Evolutionary conservation across 805 yeast species (phyloP).

Genomic region (Zygotorulaspora florentina): DNA sequence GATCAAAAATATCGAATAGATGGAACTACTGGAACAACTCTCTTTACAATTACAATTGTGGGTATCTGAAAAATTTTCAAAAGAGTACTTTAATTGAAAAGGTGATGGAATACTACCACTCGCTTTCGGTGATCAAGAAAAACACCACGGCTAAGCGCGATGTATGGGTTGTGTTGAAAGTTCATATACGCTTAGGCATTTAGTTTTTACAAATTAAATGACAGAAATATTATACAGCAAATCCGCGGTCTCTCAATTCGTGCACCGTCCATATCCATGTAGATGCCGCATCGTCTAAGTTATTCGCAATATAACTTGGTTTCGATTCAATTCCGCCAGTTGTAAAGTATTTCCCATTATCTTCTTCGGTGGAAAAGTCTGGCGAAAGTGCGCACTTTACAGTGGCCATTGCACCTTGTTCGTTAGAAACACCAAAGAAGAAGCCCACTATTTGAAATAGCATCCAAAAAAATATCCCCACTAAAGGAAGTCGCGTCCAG

Average conservation of each 20-base stretch:
- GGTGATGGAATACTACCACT: not conserved
- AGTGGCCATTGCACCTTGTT: slow-evolving; percentile 66
- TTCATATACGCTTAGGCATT: not conserved
- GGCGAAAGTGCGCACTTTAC: slow-evolving; percentile 59
- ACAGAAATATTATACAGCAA: slow-evolving; percentile 17
- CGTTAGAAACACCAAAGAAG: slow-evolving; percentile 65
- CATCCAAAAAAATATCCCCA: slow-evolving; percentile 73
- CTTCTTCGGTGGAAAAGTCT: slow-evolving; percentile 43
- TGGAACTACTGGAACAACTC: too few species aligned
- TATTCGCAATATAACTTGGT: slow-evolving; percentile 58
- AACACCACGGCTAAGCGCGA: not conserved
- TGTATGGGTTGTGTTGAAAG: slow-evolving; percentile 3
- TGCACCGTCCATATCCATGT: slow-evolving; percentile 79
- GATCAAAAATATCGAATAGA: not conserved
- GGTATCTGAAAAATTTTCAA: not conserved
- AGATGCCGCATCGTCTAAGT: slow-evolving; percentile 55
- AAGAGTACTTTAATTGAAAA: not conserved
- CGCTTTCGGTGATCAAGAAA: too few species aligned
- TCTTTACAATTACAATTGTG: too few species aligned
- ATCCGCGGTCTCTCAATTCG: slow-evolving; percentile 54
- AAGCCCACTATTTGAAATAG: slow-evolving; percentile 64
- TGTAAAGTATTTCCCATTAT: slow-evolving; percentile 66
- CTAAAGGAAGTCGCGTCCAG: slow-evolving; percentile 71
- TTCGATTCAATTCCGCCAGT: slow-evolving; percentile 53
- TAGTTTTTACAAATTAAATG: too few species aligned